A percentile compares a stretch with the other conserved stretches of the same genome.
Conservation (phyloP, 345 rosid species). For the Eucalyptus regnans region DNA sequence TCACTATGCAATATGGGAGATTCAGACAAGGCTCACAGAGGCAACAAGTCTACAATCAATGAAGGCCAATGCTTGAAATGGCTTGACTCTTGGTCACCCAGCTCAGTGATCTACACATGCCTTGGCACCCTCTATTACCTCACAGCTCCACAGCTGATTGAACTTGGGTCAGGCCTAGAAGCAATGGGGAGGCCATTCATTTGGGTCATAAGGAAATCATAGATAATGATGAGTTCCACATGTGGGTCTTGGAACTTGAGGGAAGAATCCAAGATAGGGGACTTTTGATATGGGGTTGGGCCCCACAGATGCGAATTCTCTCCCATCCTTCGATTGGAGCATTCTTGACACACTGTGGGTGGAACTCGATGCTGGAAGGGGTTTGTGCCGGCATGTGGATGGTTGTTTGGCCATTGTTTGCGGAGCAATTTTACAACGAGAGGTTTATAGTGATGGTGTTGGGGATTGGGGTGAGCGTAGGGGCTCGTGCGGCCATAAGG, state of each 20-base stretch:
- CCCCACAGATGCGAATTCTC: slow-evolving; percentile 15
- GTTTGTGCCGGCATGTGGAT: slow-evolving; percentile 3
- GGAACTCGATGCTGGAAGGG: slow-evolving; percentile 19
- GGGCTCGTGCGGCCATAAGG: neutral
- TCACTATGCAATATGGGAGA: slow-evolving; percentile 8
- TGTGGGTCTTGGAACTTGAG: slow-evolving; percentile 2
- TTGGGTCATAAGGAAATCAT: slow-evolving; percentile 2
- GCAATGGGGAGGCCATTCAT: slow-evolving; percentile 4
- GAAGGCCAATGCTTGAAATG: slow-evolving; percentile 1
- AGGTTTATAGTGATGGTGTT: slow-evolving; percentile 4
- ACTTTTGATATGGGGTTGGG: slow-evolving; percentile 10
- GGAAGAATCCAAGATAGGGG: slow-evolving; percentile 8
- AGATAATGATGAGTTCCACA: neutral
- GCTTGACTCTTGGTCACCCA: slow-evolving; percentile 7
- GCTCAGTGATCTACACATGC: slow-evolving; percentile 32
- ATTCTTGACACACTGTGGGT: slow-evolving; percentile 16
- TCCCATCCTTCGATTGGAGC: slow-evolving; percentile 18
- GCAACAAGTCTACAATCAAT: slow-evolving; percentile 5
- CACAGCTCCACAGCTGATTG: slow-evolving; percentile 8
- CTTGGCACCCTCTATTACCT: slow-evolving; percentile 34
- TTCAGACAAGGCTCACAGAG: slow-evolving; percentile 22
- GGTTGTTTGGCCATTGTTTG: slow-evolving; percentile 16
- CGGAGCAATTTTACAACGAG: slow-evolving; percentile 14
- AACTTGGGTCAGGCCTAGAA: slow-evolving; percentile 15
- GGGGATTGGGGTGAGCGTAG: slow-evolving; percentile 3